Evolutionary conservation across 257 asterid species (phyloP).

Genomic region (Solanum infundibuliforme): DNA sequence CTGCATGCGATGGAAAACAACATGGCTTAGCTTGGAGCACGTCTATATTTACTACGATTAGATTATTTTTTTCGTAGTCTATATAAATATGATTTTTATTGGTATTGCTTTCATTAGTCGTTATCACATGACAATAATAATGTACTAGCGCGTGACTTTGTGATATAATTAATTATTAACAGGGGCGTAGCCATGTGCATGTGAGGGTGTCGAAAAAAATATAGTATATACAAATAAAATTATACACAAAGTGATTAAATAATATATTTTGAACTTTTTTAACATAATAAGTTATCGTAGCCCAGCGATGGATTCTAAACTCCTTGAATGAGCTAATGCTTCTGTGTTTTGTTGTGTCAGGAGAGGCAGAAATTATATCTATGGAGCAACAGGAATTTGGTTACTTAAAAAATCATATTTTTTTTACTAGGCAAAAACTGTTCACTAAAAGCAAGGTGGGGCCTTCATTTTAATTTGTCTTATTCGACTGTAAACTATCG

Average conservation of each 20-base stretch:
- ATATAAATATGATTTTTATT: too few relatives aligned
- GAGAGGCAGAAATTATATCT: neutral
- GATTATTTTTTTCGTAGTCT: too few relatives aligned
- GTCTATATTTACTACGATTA: too few relatives aligned
- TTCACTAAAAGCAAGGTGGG: neutral
- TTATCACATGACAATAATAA: neutral
- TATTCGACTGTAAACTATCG: neutral
- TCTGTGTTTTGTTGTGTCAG: neutral
- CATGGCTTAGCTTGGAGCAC: too few relatives aligned
- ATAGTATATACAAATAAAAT: too few relatives aligned
- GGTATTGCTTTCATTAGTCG: neutral
- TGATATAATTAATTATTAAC: neutral
- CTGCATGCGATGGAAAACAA: too few relatives aligned
- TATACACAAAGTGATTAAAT: rapidly evolving
- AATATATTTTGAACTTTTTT: too few relatives aligned
- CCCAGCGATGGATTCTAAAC: too few relatives aligned
- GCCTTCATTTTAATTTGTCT: neutral
- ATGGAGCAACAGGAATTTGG: neutral
- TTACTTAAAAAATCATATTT: neutral
- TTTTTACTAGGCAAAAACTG: neutral
- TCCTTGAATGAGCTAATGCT: too few relatives aligned
- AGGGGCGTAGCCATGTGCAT: too few relatives aligned
- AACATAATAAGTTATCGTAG: too few relatives aligned
- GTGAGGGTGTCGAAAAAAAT: too few relatives aligned
- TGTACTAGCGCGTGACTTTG: neutral